Evolutionary conservation across 192 early-diverging fungal genomes (phyloP).

Genomic region (Podila clonocystis): DNA sequence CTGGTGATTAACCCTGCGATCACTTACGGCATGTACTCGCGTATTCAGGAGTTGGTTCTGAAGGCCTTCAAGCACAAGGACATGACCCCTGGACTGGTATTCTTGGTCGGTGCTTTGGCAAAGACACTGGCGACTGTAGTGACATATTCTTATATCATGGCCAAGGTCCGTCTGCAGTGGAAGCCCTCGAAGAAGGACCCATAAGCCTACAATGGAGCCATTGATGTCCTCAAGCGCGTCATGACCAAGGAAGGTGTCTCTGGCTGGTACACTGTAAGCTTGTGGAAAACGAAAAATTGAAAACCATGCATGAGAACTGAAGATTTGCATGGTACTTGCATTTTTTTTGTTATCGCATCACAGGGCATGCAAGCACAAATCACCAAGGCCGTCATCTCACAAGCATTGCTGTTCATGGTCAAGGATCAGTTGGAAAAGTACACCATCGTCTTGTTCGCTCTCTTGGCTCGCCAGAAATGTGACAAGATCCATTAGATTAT

Average conservation of each 20-base stretch:
- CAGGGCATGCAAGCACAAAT: conserved; percentile 98
- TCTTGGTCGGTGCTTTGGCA: conserved; percentile 90
- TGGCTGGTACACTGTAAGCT: conserved; percentile 93
- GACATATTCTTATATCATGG: conserved; percentile 99
- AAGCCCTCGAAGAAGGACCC: conserved; percentile 72
- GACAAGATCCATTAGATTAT: conserved; percentile 10
- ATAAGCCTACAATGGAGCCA: conserved; percentile 80
- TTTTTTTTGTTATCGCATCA: neutral
- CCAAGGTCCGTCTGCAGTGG: conserved; percentile 97
- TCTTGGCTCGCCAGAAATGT: conserved; percentile 37
- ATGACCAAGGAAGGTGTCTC: conserved; percentile 80
- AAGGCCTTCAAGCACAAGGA: conserved; percentile 57
- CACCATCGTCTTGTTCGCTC: conserved; percentile 71
- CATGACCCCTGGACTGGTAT: conserved; percentile 85
- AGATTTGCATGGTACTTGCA: neutral
- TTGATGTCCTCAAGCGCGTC: conserved; percentile 88
- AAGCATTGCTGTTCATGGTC: conserved; percentile 96
- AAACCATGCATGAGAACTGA: neutral
- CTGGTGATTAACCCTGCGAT: conserved; percentile 97
- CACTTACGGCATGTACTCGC: conserved; percentile 96
- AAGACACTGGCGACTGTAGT: conserved; percentile 91
- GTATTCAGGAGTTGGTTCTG: conserved; percentile 69
- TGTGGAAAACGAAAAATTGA: neutral
- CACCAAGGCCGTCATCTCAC: conserved; percentile 98
- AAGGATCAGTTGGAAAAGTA: conserved; percentile 91